A percentile compares a stretch with the other conserved stretches of the same genome.
Evolutionary conservation across 176 grass and related monocot genomes (phyloP).

Genomic region (Zizania latifolia): DNA sequence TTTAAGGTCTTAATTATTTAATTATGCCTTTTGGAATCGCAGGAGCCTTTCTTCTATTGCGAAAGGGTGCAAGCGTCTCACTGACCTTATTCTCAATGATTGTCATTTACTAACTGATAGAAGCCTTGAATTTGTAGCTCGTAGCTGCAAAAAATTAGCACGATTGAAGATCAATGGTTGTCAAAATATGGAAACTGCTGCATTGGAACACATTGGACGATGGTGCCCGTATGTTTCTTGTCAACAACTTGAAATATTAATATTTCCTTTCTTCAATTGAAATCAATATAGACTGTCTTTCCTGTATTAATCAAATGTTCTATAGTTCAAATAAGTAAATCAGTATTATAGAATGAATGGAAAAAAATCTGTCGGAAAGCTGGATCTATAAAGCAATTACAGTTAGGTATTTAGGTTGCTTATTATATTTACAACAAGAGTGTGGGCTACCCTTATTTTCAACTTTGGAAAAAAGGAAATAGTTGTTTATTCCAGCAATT

Average conservation of each 20-base stretch:
- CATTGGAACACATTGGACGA: slow-evolving; percentile 68
- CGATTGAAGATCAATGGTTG: slow-evolving; percentile 80
- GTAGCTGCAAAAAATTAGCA: slow-evolving; percentile 69
- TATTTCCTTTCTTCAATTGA: slow-evolving; percentile 9
- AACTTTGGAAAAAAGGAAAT: neutral
- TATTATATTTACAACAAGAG: neutral
- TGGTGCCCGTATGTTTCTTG: slow-evolving; percentile 77
- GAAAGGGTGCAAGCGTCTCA: slow-evolving; percentile 85
- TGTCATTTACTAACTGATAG: slow-evolving; percentile 79
- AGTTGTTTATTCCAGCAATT: neutral
- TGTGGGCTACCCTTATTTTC: neutral
- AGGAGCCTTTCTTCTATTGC: slow-evolving; percentile 83
- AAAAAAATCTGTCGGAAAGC: neutral
- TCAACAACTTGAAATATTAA: slow-evolving; percentile 13
- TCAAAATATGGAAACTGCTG: slow-evolving; percentile 74
- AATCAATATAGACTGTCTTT: neutral
- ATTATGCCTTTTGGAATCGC: slow-evolving; percentile 22
- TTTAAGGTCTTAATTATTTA: slow-evolving; percentile 11
- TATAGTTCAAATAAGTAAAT: slow-evolving; percentile 20
- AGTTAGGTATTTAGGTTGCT: neutral
- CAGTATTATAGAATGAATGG: neutral
- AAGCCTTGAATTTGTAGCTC: slow-evolving; percentile 84
- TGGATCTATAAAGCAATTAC: neutral
- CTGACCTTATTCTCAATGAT: slow-evolving; percentile 59
- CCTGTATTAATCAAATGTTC: neutral